Base-by-base conservation (phyloP, 352 stramenopile species). In the Pythium aquatile region DNA sequence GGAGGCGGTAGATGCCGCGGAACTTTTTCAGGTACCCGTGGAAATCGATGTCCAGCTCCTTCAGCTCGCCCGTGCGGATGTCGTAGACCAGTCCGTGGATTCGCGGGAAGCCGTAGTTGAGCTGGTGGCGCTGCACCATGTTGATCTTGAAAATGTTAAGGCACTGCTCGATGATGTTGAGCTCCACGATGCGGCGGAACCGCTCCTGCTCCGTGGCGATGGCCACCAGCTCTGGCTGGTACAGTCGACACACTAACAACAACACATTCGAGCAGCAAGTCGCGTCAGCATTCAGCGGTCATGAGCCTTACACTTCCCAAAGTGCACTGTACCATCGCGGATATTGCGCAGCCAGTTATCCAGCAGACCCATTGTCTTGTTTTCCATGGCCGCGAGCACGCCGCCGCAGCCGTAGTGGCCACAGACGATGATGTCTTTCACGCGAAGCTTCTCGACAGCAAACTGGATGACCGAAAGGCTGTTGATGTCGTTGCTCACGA, bases 281-380 rank as follows among this genome's bases (percentile, higher is more conserved):
- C 20, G 16, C 44, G 42, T 57, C 14, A 62, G 44, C 29, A 51
- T 4, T 14, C 44, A 14, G 8, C 20, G 20, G 20, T 24, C 20
- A 24, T 24, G 20, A 24, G 20, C 20, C 20, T 5, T 20, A 17
- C 56, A 60, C n/a, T 29, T 5, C 13, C 11, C 6, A 13, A 42
- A 42, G 20, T 24, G 51, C 16, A 17, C 26, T 59, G 37, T 17
- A 82, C 74, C 81, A 63, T 98, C 92, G 29, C 91, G 84, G 59
- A 98, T 97, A 71, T 97, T 97, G 63, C 88, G 81, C 53, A 98
- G 69, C 93, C 93, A 98, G 72, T 97, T 95, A 77, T 98, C 91
- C 8, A 98, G 68, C 42, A 96, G 58, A 2, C 87, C 87, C 40
- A 93, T 42, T 56, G 88, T 75, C 68, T 91, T 81, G 74, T 96